A percentile compares a stretch with the other conserved stretches of the same genome.
These are phyloP conservation scores for Nakataea oryzae DNA, from an alignment of 2,329 filamentous ascomycete genomes.

Conservation along the genomic window DNA sequence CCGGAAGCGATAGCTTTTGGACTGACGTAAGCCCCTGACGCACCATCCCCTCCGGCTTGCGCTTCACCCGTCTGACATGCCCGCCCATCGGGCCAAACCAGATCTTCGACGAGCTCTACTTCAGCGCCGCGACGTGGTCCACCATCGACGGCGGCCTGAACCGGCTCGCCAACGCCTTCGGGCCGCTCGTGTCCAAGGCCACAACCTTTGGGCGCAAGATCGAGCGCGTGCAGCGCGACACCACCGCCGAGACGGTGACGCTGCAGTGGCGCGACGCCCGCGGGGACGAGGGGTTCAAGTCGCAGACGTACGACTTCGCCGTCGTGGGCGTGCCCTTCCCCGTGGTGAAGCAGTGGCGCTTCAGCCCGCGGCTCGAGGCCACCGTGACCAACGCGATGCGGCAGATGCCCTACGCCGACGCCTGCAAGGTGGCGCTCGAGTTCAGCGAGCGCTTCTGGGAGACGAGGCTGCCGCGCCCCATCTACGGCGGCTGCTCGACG, in stretches of 20 bases:
- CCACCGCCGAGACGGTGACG: conserved; percentile 38
- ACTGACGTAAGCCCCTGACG: conserved; percentile 20
- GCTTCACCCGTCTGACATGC: background rate
- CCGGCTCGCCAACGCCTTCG: conserved; percentile 51
- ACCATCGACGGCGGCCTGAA: conserved; percentile 50
- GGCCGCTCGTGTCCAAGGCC: conserved; percentile 46
- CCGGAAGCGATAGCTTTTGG: conserved; percentile 34
- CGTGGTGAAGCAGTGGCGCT: conserved; percentile 50
- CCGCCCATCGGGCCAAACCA: conserved; percentile 1
- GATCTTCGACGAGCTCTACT: conserved; percentile 49
- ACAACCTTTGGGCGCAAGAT: conserved; percentile 46
- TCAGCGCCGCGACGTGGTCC: conserved; percentile 46
- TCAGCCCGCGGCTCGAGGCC: conserved; percentile 25
- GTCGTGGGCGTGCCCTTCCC: conserved; percentile 56
- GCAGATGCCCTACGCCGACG: conserved; percentile 30
- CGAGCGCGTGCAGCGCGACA: conserved; percentile 42
- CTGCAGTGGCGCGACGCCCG: conserved; percentile 43
- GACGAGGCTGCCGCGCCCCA: conserved; percentile 33
- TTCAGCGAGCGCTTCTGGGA: conserved; percentile 57
- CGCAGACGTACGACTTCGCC: conserved; percentile 52
- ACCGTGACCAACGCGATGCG: conserved; percentile 36
- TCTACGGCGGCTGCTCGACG: conserved; percentile 53
- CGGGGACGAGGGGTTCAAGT: conserved; percentile 27
- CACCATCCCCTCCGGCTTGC: background rate
- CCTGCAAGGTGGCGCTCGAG: conserved; percentile 54